phyloP scores from a whole-genome alignment of 768 basidiomycete genomes.

The Phaffia australis region DNA sequence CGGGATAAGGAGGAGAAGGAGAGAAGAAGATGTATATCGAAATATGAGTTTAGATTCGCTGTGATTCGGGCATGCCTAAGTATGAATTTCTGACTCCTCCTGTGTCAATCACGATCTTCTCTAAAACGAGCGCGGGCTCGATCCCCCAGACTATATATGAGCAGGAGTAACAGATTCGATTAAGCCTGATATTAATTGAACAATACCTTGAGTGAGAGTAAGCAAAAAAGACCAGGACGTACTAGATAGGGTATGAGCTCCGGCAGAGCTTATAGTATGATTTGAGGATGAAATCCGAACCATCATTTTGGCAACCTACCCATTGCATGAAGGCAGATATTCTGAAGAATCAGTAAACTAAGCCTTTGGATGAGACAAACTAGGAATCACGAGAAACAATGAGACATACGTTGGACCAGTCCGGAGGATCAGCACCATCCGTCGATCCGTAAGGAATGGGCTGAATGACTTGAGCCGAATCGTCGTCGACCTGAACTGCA shows the following conservation, averaged over 20 bases:
- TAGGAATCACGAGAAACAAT: neutral
- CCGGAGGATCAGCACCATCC: neutral
- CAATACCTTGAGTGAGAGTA: no score
- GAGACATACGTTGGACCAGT: neutral
- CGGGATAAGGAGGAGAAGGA: no score
- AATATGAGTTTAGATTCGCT: no score
- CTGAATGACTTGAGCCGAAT: conserved; percentile 34
- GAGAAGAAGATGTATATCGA: no score
- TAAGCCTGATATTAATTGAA: no score
- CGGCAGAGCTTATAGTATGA: conserved; percentile 43
- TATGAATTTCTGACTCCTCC: no score
- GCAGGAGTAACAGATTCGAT: no score
- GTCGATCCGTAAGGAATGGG: conserved; percentile 4
- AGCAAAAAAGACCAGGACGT: no score
- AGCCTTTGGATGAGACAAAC: neutral
- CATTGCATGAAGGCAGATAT: conserved; percentile 45
- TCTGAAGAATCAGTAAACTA: neutral
- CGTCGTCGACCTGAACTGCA: conserved; percentile 47
- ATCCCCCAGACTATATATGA: conserved; percentile 54
- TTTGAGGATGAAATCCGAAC: conserved; percentile 42
- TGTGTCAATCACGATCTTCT: conserved; percentile 50
- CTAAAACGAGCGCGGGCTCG: conserved; percentile 51
- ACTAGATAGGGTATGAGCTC: conserved; percentile 53
- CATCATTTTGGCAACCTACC: conserved; percentile 52
- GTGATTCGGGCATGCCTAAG: no score